These are phyloP conservation scores for Salvia splendens DNA, from an alignment of 257 asterid genomes.

Conservation along the genomic window DNA sequence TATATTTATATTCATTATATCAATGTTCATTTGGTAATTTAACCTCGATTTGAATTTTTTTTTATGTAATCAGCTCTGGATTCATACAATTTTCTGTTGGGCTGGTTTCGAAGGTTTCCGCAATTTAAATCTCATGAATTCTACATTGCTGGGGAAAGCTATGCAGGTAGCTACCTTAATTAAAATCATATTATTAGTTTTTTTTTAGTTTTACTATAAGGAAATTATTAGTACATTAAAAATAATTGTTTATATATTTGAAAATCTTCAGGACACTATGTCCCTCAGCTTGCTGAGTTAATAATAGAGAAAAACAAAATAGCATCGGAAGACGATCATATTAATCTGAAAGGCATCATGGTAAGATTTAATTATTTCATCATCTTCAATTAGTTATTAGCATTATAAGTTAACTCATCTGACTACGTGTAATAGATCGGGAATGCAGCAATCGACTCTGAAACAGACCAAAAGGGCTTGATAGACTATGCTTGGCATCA, in stretches of 20 bases:
- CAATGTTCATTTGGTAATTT: neutral
- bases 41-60: neutral
- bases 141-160: conserved; percentile 89
- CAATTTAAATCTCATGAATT: conserved; percentile 75
- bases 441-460: conserved; percentile 79
- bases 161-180: conserved; percentile 53
- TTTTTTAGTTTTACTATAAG: neutral
- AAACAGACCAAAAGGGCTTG: conserved; percentile 72
- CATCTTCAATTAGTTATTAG: neutral
- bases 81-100: conserved; percentile 67
- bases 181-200: neutral
- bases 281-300: conserved; percentile 74
- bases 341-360: conserved; percentile 76
- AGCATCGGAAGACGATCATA: conserved; percentile 28
- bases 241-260: neutral
- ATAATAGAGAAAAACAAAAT: conserved; percentile 54
- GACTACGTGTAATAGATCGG: conserved; percentile 56
- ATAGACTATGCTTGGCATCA: conserved; percentile 94
- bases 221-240: neutral
- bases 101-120: conserved; percentile 85
- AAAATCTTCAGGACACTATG: conserved; percentile 65
- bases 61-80: conserved; percentile 53
- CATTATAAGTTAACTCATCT: no score
- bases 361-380: conserved; percentile 33
- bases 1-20: no score